phyloP scores from a whole-genome alignment of 169 alveolate genomes.

The Plasmodium vinckei region DNA sequence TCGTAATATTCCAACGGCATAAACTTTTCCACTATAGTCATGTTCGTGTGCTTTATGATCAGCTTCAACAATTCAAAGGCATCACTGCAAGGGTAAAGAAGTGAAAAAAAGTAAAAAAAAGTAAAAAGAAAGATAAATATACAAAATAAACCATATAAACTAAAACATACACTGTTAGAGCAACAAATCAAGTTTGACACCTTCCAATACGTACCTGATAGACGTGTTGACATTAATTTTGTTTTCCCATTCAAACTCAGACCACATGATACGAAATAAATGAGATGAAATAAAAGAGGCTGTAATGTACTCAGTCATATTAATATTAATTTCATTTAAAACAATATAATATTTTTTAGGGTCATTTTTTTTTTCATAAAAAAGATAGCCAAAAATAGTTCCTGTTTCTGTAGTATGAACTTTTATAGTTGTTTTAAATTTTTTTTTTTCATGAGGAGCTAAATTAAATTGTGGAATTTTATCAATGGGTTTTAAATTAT shows the following conservation, averaged over 20 bases:
- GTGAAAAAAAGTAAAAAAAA: too few relatives aligned
- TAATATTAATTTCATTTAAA: conserved; percentile 90
- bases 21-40: conserved; percentile 70
- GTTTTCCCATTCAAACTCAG: conserved; percentile 97
- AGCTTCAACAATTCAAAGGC: conserved; percentile 62
- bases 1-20: conserved; percentile 76
- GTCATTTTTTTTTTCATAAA: conserved; percentile 89
- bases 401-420: conserved; percentile 91
- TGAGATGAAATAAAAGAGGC: conserved; percentile 91
- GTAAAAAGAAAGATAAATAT: too few relatives aligned
- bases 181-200: background rate
- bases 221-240: conserved; percentile 84
- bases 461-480: conserved; percentile 89
- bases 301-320: conserved; percentile 90
- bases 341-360: conserved; percentile 85
- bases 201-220: conserved; percentile 61
- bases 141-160: too few relatives aligned
- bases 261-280: conserved; percentile 94
- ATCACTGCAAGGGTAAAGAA: conserved; percentile 72
- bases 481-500: conserved; percentile 87
- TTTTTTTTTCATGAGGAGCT: conserved; percentile 84
- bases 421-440: conserved; percentile 87
- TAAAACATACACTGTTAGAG: too few relatives aligned
- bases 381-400: conserved; percentile 93
- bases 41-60: conserved; percentile 59